Evolutionary conservation across 1,139 yeast genomes (phyloP), one percentile per base, ranked within the genome.

Genomic region (Yueomyces sp.): DNA sequence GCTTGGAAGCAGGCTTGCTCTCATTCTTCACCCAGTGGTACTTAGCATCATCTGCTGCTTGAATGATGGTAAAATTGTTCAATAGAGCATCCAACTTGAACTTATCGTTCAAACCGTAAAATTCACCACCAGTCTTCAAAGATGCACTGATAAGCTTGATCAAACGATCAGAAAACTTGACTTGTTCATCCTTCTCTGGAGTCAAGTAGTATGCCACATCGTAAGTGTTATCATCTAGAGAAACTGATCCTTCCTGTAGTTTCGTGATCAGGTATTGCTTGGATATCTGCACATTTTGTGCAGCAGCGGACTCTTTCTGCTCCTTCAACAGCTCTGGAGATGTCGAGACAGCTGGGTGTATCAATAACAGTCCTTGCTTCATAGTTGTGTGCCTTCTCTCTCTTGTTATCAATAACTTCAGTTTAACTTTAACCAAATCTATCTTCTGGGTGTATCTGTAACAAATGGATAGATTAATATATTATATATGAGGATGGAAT

Each of bases 281-380:
- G 29, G 41, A 44, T 26, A 53, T 43, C 29, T 41, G 44, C 12
- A 53, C 47, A 31, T 51, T 52, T 9, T 53, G 49, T 11, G 50
- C 43, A 27, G 57, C 55, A 36, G 62, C 57, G 37, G 44, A 41
- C 33, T 57, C 54, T 51, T 75, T 73, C 39, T 65, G 59, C 2
- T 52, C 42, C 39, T 66, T 71, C 27, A 79, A 76, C 36, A 60
- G 47, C 27, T 62, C 66, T 34, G 78, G 80, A 38, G 76, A 72
- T 0, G 84, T 75, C 4, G 83, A 87, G 42, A 78, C 73, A 4
- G 84, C 78, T 9, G 93, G 91, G 53, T 82, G 89, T 42, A 83
- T 69, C 43, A 83, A 67, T 38, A 82, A 64, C 42, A 81, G 62
- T 31, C 69, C 65, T 37, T 57, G 57, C 57, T 59, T 61, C 31